These are phyloP conservation scores for Aspergillus udagawae DNA, from an alignment of 2,329 filamentous ascomycete genomes.

Conservation along the genomic window DNA sequence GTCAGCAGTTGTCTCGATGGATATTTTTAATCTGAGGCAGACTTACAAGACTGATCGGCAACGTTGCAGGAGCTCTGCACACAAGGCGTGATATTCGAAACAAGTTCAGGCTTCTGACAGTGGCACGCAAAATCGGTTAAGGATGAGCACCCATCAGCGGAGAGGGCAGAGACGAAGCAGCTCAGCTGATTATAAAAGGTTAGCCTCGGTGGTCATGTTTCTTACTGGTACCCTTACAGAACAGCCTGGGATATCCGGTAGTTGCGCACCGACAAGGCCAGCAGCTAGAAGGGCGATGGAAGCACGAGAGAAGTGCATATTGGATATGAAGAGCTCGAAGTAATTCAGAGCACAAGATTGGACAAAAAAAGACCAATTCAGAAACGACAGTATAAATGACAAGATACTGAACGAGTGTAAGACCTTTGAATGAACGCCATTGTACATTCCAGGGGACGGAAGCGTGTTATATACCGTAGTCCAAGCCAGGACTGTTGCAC, in stretches of 20 bases:
- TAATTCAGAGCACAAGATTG: neutral
- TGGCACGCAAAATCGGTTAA: constrained; percentile 49
- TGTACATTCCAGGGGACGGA: neutral
- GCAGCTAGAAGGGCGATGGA: constrained; percentile 35
- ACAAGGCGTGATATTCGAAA: constrained; percentile 43
- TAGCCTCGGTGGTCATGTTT: neutral
- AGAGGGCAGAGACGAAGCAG: constrained; percentile 44
- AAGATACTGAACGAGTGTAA: neutral
- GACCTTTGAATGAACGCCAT: neutral
- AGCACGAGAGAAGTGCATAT: constrained; percentile 32
- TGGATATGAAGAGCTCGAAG: constrained; percentile 8
- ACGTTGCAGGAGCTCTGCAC: constrained; percentile 41
- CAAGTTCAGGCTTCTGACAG: constrained; percentile 44
- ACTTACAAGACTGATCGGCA: constrained; percentile 36
- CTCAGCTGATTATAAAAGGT: constrained; percentile 32
- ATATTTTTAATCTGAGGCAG: neutral
- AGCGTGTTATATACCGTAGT: neutral
- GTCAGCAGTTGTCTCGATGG: neutral
- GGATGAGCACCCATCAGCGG: constrained; percentile 41
- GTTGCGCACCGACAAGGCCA: neutral
- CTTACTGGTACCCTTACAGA: neutral
- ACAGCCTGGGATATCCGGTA: neutral
- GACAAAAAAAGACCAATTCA: neutral
- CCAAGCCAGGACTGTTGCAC: neutral
- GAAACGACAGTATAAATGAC: neutral